Base-by-base conservation (phyloP, 108 stramenopile genomes). In the Skeletonema menzelii region DNA sequence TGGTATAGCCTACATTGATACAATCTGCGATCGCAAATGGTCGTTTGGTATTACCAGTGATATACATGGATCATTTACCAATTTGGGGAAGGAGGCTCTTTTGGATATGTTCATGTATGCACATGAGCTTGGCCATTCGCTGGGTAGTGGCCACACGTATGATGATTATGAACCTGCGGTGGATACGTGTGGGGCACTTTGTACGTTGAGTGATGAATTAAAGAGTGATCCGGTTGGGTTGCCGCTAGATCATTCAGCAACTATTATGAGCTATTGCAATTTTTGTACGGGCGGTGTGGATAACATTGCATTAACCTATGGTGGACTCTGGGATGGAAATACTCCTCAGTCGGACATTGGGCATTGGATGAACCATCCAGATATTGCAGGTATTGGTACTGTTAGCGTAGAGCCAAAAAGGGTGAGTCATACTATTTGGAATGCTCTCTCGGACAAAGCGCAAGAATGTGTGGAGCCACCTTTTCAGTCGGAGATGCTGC, bases 261-360 rank as follows among this genome's bases (percentile, higher is more conserved):
- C 77, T 31, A 65, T 78, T 20, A 78, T 78, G 77, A 72, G 71
- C 22, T 78, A 78, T 67, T 78, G 77, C 46, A 72, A 78, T 32
- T 78, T 78, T 32, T 78, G 77, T 53, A 60, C 56, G 11, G 77
- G 77, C 19, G 77, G 77, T 10, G 31, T 76, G 8, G 13, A 28
- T 12, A 78, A 78, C 20, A 65, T 78, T 49, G 72, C 72, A 17
- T 27, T 65, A 1, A 78, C 77, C 2, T 59, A 72, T 42, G 77
- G 77, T 22, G 77, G 77, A 17, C 64, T 67, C 17, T 78, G 77
- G 77, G 59, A 57, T 14, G 77, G 77, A 26, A 11, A 26, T 2
- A 12, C 72, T n/a, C 75, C 75, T 37, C 38, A 65, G 8, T 13
- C 27, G 13, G 57, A 78, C 10, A 28, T 73, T 15, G 46, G 34